Base-by-base conservation (phyloP, 495 filamentous ascomycete species). In the Aspergillus sclerotioniger region DNA sequence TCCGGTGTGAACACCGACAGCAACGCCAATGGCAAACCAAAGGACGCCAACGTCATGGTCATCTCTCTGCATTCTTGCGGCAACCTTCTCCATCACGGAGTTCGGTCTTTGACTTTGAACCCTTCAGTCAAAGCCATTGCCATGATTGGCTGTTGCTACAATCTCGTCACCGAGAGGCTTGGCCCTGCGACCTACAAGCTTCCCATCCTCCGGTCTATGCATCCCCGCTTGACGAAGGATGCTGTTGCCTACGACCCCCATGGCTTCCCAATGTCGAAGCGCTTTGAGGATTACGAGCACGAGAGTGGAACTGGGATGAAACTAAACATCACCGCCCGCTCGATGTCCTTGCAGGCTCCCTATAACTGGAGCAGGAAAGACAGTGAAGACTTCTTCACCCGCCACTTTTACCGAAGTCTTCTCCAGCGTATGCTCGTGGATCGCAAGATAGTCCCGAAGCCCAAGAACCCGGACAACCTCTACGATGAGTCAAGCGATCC, bases 131-230 rank as follows among this genome's bases (percentile, higher is more conserved):
- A 87, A 16, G 91, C 90, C 13, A 87, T 98, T 46, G 94, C 94
- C 35, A 89, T 98, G 68, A 90, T 98, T 43, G 94, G 94, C 35
- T 98, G 94, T 76, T 98, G 94, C 76, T 97, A 98, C 78, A 98
- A 98, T 58, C 86, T 97, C 17, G 71, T 97, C 54, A 96, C 92
- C 3, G 94, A 97, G 67, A 85, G 91, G 51, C 82, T 96, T 19
- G 89, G 90, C 2, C 90, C 90, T 31, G 88, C 92, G 16, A 90
- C 91, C 0, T 93, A 86, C 72, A 96, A 97, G 65, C 79, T 86
- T 6, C 89, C 90, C 17, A 84, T 81, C 45, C 78, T 90, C 6
- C 86, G 87, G 16, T 67, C 73, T 13, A 66, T 74, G 41, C 82
- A 86, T 59, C 78, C 81, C 6, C 83, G 87, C 16, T 76, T 89